These are phyloP conservation scores for Ganoderma lucidum DNA, from an alignment of 1,284 basidiomycete species.

Conservation along the genomic window DNA sequence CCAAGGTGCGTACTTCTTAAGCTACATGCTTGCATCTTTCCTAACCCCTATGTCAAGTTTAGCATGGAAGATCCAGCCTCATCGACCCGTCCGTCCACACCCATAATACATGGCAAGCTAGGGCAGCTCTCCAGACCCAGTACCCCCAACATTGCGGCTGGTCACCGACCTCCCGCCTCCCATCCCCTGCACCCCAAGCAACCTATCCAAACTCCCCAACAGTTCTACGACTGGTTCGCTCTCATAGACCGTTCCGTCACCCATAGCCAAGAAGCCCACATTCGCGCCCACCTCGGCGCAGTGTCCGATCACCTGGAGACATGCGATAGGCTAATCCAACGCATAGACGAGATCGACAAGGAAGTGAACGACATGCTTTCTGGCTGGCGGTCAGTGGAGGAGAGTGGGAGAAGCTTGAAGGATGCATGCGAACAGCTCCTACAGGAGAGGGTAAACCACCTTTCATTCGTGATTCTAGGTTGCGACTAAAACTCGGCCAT, in stretches of 20 bases:
- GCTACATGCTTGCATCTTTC: background rate
- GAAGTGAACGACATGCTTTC: slow-evolving; percentile 85
- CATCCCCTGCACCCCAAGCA: slow-evolving; percentile 71
- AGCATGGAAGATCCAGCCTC: slow-evolving; percentile 46
- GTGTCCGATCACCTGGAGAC: slow-evolving; percentile 78
- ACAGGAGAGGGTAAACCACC: slow-evolving; percentile 77
- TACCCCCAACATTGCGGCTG: slow-evolving; percentile 41
- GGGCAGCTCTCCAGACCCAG: slow-evolving; percentile 44
- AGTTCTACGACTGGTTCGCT: slow-evolving; percentile 95
- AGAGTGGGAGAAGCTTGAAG: slow-evolving; percentile 86
- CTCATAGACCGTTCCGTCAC: slow-evolving; percentile 88
- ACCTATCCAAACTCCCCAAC: slow-evolving; percentile 87
- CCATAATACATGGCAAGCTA: slow-evolving; percentile 44
- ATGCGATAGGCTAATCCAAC: slow-evolving; percentile 74
- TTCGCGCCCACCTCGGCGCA: slow-evolving; percentile 81
- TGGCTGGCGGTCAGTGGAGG: slow-evolving; percentile 87
- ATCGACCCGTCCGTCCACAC: slow-evolving; percentile 53
- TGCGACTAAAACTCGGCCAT: slow-evolving; percentile 8
- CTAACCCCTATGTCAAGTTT: slow-evolving; percentile 43
- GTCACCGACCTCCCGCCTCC: slow-evolving; percentile 39
- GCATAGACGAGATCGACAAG: slow-evolving; percentile 74
- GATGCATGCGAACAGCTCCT: slow-evolving; percentile 90
- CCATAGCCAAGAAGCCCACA: slow-evolving; percentile 91
- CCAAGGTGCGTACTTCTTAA: slow-evolving; percentile 60
- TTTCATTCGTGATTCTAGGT: background rate